phyloP scores from a whole-genome alignment of 495 filamentous ascomycete species.

The Xylaria venustula region DNA sequence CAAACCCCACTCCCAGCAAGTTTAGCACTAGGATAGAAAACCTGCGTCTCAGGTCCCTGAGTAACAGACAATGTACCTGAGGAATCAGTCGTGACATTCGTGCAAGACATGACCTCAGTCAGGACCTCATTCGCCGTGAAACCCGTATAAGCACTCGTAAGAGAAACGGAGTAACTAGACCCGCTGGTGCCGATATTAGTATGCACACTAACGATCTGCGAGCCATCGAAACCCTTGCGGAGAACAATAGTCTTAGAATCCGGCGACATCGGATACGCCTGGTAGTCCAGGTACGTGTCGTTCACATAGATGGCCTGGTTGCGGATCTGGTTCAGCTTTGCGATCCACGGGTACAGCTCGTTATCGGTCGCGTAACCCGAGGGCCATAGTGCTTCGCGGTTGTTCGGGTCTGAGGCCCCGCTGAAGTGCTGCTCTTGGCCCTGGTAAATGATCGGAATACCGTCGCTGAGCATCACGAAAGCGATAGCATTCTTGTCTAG shows the following conservation, averaged over 20 bases:
- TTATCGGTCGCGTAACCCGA: slow-evolving; percentile 57
- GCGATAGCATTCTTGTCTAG: slow-evolving; percentile 66
- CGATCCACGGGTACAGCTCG: slow-evolving; percentile 59
- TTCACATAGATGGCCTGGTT: slow-evolving; percentile 52
- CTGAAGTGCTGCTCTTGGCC: slow-evolving; percentile 72
- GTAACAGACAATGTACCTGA: slow-evolving; percentile 44
- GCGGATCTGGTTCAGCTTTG: slow-evolving; percentile 58
- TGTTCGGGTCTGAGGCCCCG: slow-evolving; percentile 55
- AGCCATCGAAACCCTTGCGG: slow-evolving; percentile 53
- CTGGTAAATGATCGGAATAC: slow-evolving; percentile 39
- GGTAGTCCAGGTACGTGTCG: slow-evolving; percentile 48
- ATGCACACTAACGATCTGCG: slow-evolving; percentile 58
- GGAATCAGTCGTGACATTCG: slow-evolving; percentile 38
- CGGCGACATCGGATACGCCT: slow-evolving; percentile 56
- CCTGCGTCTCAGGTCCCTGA: slow-evolving; percentile 49
- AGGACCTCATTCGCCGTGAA: slow-evolving; percentile 39
- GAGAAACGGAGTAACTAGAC: slow-evolving; percentile 43
- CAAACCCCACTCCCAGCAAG: slow-evolving; percentile 43
- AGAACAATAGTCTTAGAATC: slow-evolving; percentile 59
- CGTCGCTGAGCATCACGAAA: slow-evolving; percentile 66
- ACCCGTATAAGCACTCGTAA: slow-evolving; percentile 40
- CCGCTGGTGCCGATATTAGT: slow-evolving; percentile 56
- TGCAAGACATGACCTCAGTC: slow-evolving; percentile 53
- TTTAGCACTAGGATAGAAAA: slow-evolving; percentile 43
- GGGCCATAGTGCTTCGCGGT: slow-evolving; percentile 75